Base-by-base conservation (phyloP, 768 basidiomycete genomes). In the Brasilioporus rufonigricans region DNA sequence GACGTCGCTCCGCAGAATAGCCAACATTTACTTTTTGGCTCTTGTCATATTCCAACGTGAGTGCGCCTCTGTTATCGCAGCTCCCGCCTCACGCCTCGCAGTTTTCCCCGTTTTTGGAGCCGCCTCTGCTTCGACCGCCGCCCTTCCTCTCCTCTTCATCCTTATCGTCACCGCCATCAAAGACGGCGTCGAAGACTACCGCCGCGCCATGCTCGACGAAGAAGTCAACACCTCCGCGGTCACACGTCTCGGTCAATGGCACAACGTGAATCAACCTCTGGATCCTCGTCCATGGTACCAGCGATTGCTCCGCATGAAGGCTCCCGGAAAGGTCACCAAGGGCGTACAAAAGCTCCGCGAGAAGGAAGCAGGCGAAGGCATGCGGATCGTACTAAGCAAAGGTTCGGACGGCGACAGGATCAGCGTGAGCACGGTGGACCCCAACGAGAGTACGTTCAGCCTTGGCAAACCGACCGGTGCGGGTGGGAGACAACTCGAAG, bases 121-220 rank as follows among this genome's bases (percentile, higher is more conserved):
- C 0, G 83, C 91, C 2, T 80, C 89, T 2, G 87, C 92, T 1
- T 80, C 87, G 41, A 83, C 92, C 55, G 84, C 93, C 4, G 87
- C 90, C 62, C 73, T 98, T 5, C 96, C 96, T 0, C 79, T 98
- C 8, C 74, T 89, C 36, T 91, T 95, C 72, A 96, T 98, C 60
- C 70, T 99, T 38, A 68, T 76, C 27, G 88, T 96, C 47, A 98
- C 96, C 16, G 95, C 89, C 4, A 81, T 97, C 76, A 99, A 98
- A 72, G 96, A 99, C 68, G 96, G 88, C 8, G 76, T 98, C 32
- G 96, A 98, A 73, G 96, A 99, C 72, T 95, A 92, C 68, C 85
- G 95, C n/a, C 86, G 96, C 48, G 89, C 88, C 11, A 63, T 72
- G 10, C 78, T 95, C 38, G 96, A 99, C 68, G 89, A 97, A 57